phyloP scores from a whole-genome alignment of 106 monocot species.

The Ottelia alismoides region DNA sequence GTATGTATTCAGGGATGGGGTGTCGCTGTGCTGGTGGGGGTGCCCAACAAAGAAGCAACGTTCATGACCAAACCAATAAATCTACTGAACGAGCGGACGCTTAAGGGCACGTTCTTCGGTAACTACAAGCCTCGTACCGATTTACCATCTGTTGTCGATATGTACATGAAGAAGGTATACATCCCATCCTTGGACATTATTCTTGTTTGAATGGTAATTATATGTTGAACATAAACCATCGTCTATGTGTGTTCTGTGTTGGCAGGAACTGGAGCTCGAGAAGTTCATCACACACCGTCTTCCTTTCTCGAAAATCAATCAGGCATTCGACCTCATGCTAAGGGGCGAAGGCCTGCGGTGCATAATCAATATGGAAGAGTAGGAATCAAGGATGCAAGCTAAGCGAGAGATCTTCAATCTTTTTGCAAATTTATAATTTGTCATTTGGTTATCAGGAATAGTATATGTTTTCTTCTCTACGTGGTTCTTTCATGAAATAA shows the following conservation, averaged over 20 bases:
- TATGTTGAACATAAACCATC: too few species aligned
- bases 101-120: conserved; percentile 23
- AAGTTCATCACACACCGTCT: conserved; percentile 10
- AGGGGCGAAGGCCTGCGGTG: conserved; percentile 10
- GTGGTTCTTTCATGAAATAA: too few species aligned
- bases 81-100: conserved; percentile 14
- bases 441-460: too few species aligned
- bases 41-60: conserved; percentile 15
- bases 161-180: conserved; percentile 25
- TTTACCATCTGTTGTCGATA: conserved; percentile 17
- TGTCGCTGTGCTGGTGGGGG: conserved; percentile 23
- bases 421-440: too few species aligned
- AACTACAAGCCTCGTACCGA: conserved; percentile 25
- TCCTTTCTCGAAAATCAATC: conserved; percentile 10
- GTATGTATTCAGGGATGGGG: conserved; percentile 17
- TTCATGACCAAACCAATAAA: conserved; percentile 23
- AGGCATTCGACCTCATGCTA: conserved; percentile 13
- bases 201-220: too few species aligned
- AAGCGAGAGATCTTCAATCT: too few species aligned
- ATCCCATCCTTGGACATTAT: too few species aligned
- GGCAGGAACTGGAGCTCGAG: conserved; percentile 13
- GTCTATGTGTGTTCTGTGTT: too few species aligned
- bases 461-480: too few species aligned
- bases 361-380: conserved; percentile 12
- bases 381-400: too few species aligned